Base-by-base conservation (phyloP, 129 eudicot species). In the Saposhnikovia divaricata region DNA sequence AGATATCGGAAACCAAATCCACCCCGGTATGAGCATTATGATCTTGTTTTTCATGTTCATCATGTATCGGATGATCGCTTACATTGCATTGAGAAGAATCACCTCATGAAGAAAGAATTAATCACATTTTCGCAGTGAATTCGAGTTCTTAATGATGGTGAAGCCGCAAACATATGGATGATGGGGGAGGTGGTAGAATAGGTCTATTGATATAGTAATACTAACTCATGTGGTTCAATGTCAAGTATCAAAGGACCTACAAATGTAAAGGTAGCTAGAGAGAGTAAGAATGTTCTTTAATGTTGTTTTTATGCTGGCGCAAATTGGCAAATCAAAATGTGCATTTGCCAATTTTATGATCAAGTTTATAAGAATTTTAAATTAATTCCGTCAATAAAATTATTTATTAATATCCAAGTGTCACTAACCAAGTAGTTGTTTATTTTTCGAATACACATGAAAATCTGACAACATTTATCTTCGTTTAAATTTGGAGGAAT, bases 41-140 rank as follows among this genome's bases (percentile, higher is more conserved):
- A 66, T 86, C 2, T 72, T 96, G 90, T 18, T 90, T 1, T 47
- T 89, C 51, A 90, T 92, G 98, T 88, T 96, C 80, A 81, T 92
- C 0, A 97, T 91, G 73, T 96, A 92, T 61, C 75, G 99, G 44
- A n/a, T 96, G 80, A 46, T 96, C 78, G 99, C 99, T 5, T 96
- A 96, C 80, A 27, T 90, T 43, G 92, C 91, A 0, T 74, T 96
- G n/a, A 86, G 90, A 84, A 85, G 93, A 61, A 89, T 87, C 55
- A 85, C 84, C 71, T 85, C 81, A n/a, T 61, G 69, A 61, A 10
- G 34, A 61, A 9, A 61, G 34, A 61, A 19, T 3, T 25, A 25
- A 3, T 9, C 37, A 61, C 28, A 61, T 73, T 73, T 73, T 73
- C 77, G 55, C 48, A 12, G 48, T 72, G 76, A 40, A 19, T 5